Evolutionary conservation across 2,329 filamentous ascomycete genomes (phyloP).

Genomic region (Trichoderma oligosporum): DNA sequence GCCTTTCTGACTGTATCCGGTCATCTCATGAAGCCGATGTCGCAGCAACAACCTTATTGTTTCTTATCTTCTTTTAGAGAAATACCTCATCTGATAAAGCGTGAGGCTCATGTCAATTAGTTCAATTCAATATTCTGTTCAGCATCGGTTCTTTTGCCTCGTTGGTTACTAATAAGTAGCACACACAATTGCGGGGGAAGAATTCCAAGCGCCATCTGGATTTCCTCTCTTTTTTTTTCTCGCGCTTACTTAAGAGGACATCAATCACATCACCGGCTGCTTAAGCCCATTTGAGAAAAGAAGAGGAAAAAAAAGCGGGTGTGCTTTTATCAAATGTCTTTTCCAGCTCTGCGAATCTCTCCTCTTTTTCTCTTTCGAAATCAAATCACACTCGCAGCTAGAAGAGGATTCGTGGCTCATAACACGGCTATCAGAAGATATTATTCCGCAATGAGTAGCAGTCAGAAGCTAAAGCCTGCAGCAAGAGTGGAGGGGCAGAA

Average conservation of each 20-base stretch:
- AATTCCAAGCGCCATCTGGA: neutral
- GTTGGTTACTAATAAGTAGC: too few species aligned
- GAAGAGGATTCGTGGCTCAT: neutral
- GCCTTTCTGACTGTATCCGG: neutral
- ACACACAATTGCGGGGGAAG: too few species aligned
- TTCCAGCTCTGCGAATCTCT: slow-evolving; percentile 8
- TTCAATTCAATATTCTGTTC: neutral
- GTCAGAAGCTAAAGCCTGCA: slow-evolving; percentile 48
- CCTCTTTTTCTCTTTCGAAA: neutral
- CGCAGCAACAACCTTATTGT: slow-evolving; percentile 14
- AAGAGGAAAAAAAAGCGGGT: slow-evolving; percentile 3
- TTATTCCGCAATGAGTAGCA: slow-evolving; percentile 39
- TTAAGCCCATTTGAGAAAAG: neutral
- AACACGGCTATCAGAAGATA: slow-evolving; percentile 1
- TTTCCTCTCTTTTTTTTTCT: neutral
- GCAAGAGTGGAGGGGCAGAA: slow-evolving; percentile 47
- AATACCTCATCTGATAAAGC: neutral
- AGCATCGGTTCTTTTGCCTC: too few species aligned
- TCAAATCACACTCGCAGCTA: neutral
- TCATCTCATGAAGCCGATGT: slow-evolving; percentile 18
- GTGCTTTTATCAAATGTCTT: slow-evolving; percentile 17
- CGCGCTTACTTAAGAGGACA: neutral
- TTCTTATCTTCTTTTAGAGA: neutral
- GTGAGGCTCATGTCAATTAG: neutral
- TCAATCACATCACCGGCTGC: slow-evolving; percentile 14